These are phyloP conservation scores for Albifimbria verrucaria DNA, from an alignment of 2,329 filamentous ascomycete genomes.

Conservation along the genomic window DNA sequence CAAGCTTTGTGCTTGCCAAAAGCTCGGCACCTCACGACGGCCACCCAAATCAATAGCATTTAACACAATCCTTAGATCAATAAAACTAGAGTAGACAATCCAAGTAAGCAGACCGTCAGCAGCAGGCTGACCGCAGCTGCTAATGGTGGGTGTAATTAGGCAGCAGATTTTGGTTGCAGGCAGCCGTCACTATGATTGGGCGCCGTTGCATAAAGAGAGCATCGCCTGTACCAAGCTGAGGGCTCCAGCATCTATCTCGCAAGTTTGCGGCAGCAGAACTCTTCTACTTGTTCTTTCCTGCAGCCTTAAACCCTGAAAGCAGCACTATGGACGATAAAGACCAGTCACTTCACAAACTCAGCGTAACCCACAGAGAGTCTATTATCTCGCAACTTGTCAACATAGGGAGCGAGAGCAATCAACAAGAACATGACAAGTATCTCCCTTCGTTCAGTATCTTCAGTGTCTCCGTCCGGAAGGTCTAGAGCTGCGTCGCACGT, in stretches of 20 bases:
- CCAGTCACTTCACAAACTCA: slow-evolving; percentile 7
- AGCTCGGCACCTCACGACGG: too few species aligned
- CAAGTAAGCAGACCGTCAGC: too few species aligned
- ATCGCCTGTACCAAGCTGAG: neutral
- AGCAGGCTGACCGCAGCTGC: neutral
- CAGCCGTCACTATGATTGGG: neutral
- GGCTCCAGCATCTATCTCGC: neutral
- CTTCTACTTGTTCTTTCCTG: neutral
- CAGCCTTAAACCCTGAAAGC: neutral
- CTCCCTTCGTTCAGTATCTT: slow-evolving; percentile 5
- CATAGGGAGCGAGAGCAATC: slow-evolving; percentile 9
- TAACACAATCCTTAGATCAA: too few species aligned
- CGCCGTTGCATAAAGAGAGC: neutral
- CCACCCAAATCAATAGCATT: too few species aligned
- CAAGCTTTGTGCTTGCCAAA: too few species aligned
- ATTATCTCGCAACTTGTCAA: slow-evolving; percentile 14
- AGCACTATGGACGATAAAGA: slow-evolving; percentile 13
- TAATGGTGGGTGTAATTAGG: neutral
- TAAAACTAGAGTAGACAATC: too few species aligned
- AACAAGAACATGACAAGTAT: slow-evolving; percentile 9
- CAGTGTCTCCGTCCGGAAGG: neutral
- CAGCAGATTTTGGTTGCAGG: too few species aligned
- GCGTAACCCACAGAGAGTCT: slow-evolving; percentile 5
- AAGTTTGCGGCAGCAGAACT: neutral
- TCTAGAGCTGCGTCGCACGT: slow-evolving; percentile 2